Evolutionary conservation across 441 rosid species (phyloP).

Genomic region (Mallotus repandus): DNA sequence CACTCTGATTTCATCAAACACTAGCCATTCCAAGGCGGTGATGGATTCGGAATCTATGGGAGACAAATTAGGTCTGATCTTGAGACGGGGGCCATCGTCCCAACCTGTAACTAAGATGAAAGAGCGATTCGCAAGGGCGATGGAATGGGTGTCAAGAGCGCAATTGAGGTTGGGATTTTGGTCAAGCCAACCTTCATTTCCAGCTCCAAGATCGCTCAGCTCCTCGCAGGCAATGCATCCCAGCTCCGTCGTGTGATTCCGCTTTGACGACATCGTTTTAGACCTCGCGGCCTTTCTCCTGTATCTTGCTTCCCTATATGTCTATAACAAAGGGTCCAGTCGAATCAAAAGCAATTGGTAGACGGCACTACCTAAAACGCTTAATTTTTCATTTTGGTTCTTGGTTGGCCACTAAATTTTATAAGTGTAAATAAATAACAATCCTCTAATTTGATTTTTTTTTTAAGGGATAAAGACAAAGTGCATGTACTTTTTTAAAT

Average conservation of each 20-base stretch:
- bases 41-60: slow-evolving; percentile 72
- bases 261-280: slow-evolving; percentile 50
- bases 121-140: slow-evolving; percentile 66
- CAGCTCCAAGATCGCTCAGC: slow-evolving; percentile 81
- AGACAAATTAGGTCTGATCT: slow-evolving; percentile 84
- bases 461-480: no score
- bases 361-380: no score
- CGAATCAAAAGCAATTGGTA: no score
- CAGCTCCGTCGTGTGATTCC: slow-evolving; percentile 67
- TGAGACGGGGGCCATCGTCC: slow-evolving; percentile 50
- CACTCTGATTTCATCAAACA: slow-evolving; percentile 66
- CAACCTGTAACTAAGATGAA: slow-evolving; percentile 59
- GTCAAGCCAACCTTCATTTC: slow-evolving; percentile 87
- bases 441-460: no score
- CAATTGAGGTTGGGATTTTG: slow-evolving; percentile 54
- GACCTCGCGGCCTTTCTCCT: not conserved
- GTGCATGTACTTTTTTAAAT: no score
- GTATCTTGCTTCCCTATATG: not conserved
- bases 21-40: slow-evolving; percentile 80
- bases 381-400: no score
- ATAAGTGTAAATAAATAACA: no score
- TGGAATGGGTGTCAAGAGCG: slow-evolving; percentile 68
- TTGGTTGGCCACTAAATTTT: no score
- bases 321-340: not conserved
- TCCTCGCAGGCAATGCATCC: slow-evolving; percentile 84